A percentile compares a stretch with the other conserved stretches of the same genome.
Conservation (phyloP, 768 basidiomycete species). For the Psilocybe cubensis region DNA sequence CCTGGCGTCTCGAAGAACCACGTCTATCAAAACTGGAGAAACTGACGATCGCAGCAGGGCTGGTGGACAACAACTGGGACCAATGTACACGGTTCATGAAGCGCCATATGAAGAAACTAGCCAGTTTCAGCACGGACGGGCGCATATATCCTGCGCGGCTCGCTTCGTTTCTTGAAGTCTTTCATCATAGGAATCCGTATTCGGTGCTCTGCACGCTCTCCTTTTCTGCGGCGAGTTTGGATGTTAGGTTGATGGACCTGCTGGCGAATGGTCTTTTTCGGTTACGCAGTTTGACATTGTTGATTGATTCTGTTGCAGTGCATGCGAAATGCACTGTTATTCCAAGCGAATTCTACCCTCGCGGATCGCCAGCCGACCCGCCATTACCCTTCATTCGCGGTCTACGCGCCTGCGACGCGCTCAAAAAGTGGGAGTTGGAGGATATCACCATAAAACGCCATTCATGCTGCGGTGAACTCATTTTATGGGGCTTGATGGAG, state of each 20-base stretch:
- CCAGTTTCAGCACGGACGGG: slow-evolving; percentile 1
- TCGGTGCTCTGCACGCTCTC: not conserved
- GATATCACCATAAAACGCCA: slow-evolving; percentile 18
- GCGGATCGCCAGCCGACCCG: not conserved
- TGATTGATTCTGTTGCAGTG: not conserved
- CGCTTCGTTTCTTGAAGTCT: not conserved
- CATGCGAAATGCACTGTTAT: not conserved
- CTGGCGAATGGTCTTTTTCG: slow-evolving; percentile 7
- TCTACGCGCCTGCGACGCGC: not conserved
- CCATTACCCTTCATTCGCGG: not conserved
- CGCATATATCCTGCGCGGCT: not conserved
- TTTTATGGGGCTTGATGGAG: slow-evolving; percentile 18
- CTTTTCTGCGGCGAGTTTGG: not conserved
- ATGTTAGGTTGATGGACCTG: slow-evolving; percentile 1
- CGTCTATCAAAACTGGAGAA: not conserved
- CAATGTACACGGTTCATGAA: not conserved
- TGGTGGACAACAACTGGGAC: slow-evolving; percentile 1
- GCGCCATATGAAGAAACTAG: not conserved
- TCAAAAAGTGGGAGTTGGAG: slow-evolving; percentile 12
- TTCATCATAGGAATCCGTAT: slow-evolving; percentile 5
- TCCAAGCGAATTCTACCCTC: slow-evolving; percentile 14
- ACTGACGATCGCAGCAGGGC: not conserved
- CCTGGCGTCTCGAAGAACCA: not conserved
- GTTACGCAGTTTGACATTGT: slow-evolving; percentile 5
- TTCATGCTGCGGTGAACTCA: slow-evolving; percentile 19